phyloP scores from a whole-genome alignment of 768 basidiomycete species.

The Mycena haematopus region DNA sequence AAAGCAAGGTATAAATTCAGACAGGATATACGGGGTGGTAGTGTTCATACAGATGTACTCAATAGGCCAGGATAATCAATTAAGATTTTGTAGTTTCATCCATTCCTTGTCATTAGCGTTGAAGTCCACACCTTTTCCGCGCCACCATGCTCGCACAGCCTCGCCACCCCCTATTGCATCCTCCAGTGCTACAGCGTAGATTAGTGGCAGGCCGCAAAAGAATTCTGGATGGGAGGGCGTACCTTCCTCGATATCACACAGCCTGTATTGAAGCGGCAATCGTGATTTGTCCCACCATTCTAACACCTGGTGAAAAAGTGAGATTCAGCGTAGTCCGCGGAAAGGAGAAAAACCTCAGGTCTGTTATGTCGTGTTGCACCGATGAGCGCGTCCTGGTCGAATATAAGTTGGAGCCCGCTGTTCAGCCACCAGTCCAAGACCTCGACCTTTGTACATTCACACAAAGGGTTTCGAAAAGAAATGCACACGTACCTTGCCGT shows the following conservation, averaged over 20 bases:
- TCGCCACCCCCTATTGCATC: constrained; percentile 86
- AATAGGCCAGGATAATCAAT: constrained; percentile 46
- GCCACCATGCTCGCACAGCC: constrained; percentile 82
- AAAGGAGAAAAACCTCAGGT: constrained; percentile 48
- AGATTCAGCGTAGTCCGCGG: neutral
- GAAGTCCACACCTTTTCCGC: constrained; percentile 80
- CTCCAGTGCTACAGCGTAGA: constrained; percentile 60
- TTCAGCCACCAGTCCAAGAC: constrained; percentile 86
- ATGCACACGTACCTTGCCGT: constrained; percentile 46
- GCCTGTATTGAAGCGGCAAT: constrained; percentile 81
- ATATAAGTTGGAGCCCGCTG: constrained; percentile 77
- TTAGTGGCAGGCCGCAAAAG: neutral
- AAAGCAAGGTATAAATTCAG: constrained; percentile 29
- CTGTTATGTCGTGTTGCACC: constrained; percentile 85
- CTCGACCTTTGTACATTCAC: constrained; percentile 45
- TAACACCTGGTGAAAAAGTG: constrained; percentile 50
- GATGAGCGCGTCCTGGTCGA: constrained; percentile 80
- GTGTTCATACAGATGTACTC: constrained; percentile 13
- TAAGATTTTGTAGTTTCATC: constrained; percentile 83
- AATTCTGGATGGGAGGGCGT: neutral
- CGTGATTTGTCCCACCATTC: constrained; percentile 90
- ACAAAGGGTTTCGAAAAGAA: neutral
- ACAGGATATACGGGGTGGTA: constrained; percentile 15
- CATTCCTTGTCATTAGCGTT: constrained; percentile 86
- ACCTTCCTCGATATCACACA: constrained; percentile 88